Percentiles rank a stretch among this genome's conserved stretches.
Conservation (phyloP, 2,329 filamentous ascomycete genomes). For the Penicillium sp. region DNA sequence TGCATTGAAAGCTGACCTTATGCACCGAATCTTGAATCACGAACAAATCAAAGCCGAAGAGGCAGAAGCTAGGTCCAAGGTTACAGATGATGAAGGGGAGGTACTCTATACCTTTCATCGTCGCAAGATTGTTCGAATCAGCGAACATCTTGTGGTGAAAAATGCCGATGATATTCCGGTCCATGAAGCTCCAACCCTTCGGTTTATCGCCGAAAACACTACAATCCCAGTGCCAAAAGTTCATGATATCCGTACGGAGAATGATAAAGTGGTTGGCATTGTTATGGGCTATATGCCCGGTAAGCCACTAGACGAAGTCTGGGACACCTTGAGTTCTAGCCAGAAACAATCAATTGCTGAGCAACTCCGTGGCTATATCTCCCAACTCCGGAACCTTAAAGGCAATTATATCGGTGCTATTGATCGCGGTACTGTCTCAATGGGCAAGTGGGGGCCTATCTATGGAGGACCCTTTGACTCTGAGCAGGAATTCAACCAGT, state of each 20-base stretch:
- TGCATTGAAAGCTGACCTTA: too few relatives aligned
- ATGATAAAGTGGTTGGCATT: constrained; percentile 9
- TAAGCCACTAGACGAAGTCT: constrained; percentile 19
- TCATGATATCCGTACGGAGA: constrained; percentile 15
- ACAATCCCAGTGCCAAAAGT: constrained; percentile 22
- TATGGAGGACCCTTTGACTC: neutral
- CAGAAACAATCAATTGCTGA: constrained; percentile 16
- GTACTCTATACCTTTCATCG: too few relatives aligned
- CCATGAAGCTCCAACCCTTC: constrained; percentile 14
- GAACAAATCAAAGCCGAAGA: too few relatives aligned
- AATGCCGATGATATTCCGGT: neutral
- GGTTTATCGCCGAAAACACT: constrained; percentile 16
- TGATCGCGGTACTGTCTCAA: neutral
- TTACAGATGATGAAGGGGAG: too few relatives aligned
- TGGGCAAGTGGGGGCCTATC: neutral
- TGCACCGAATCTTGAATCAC: too few relatives aligned
- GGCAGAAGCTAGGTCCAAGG: too few relatives aligned
- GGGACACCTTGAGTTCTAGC: constrained; percentile 10
- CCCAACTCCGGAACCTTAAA: constrained; percentile 16
- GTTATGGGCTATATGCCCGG: constrained; percentile 23
- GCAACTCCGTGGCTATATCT: constrained; percentile 17
- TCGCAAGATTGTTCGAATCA: constrained; percentile 3
- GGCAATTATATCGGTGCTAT: constrained; percentile 19
- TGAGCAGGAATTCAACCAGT: neutral
- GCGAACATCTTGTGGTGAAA: constrained; percentile 6